These are phyloP conservation scores for Saturnispora kantuleensis DNA, from an alignment of 805 yeast genomes.

Conservation along the genomic window DNA sequence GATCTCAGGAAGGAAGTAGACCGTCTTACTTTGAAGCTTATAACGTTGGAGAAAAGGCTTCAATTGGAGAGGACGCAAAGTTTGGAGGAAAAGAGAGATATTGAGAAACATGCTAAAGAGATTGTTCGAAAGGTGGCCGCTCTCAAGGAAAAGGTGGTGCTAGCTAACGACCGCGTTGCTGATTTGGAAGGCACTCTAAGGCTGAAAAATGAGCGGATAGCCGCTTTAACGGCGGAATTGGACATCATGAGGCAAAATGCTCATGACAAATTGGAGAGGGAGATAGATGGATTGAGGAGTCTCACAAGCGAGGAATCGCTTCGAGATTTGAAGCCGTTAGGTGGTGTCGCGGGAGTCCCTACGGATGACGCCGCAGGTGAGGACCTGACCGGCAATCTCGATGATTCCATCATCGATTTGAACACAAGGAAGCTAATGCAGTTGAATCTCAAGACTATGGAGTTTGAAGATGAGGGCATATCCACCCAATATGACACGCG, in stretches of 20 bases:
- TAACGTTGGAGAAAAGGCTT: not conserved
- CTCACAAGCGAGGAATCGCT: not conserved
- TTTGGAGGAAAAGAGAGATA: not conserved
- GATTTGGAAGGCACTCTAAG: conserved; percentile 7
- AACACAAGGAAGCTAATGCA: conserved; percentile 4
- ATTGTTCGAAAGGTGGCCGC: not conserved
- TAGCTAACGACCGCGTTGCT: not conserved
- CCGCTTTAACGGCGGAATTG: conserved; percentile 1
- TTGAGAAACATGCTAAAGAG: not conserved
- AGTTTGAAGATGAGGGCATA: conserved; percentile 1
- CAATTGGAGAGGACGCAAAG: not conserved
- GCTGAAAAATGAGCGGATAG: conserved; percentile 8
- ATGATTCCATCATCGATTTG: not conserved
- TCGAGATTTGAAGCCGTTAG: too few relatives aligned
- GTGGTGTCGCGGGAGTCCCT: too few relatives aligned
- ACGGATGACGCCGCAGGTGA: too few relatives aligned
- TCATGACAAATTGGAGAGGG: not conserved
- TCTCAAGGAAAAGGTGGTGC: not conserved
- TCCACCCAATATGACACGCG: not conserved
- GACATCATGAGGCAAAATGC: not conserved
- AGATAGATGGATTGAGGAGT: not conserved
- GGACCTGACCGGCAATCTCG: not conserved
- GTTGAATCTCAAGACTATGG: conserved; percentile 4
- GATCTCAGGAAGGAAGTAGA: conserved; percentile 3
- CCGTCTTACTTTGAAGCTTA: not conserved